Evolutionary conservation across 768 basidiomycete species (phyloP).

Genomic region (Chalciporus piperatus): DNA sequence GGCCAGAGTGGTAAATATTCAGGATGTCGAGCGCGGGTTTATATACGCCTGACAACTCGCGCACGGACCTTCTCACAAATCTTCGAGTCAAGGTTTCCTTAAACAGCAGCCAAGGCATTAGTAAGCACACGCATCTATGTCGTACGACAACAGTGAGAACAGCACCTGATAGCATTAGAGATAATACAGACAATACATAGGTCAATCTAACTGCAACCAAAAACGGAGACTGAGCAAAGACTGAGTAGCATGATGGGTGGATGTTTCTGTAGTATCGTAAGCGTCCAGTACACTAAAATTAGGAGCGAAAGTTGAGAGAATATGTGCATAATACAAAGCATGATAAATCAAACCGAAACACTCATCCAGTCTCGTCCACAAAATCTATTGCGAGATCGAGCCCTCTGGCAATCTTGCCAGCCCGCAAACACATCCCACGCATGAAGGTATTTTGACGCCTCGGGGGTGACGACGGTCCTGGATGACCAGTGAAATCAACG

Average conservation of each 20-base stretch:
- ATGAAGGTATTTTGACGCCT: constrained; percentile 31
- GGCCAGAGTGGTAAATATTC: constrained; percentile 30
- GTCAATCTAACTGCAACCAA: too few species aligned
- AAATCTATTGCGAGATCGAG: constrained; percentile 42
- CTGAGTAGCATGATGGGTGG: background rate
- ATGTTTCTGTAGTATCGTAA: background rate
- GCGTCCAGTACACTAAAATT: background rate
- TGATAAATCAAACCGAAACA: background rate
- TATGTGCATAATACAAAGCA: background rate
- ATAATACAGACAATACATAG: too few species aligned
- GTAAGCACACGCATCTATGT: too few species aligned
- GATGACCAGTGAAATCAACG: background rate
- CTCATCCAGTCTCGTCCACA: constrained; percentile 29
- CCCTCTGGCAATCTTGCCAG: constrained; percentile 36
- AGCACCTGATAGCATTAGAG: too few species aligned
- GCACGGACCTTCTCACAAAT: too few species aligned
- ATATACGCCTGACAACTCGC: background rate
- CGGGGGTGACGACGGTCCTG: constrained; percentile 12
- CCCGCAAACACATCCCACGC: constrained; percentile 33
- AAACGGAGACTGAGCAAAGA: too few species aligned
- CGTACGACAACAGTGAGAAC: too few species aligned
- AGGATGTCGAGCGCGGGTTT: background rate
- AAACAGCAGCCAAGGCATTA: background rate
- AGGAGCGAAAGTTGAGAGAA: background rate
- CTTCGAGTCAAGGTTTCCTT: background rate